These are phyloP conservation scores for Tremellales sp. DNA, from an alignment of 1,284 basidiomycete genomes.

Conservation along the genomic window DNA sequence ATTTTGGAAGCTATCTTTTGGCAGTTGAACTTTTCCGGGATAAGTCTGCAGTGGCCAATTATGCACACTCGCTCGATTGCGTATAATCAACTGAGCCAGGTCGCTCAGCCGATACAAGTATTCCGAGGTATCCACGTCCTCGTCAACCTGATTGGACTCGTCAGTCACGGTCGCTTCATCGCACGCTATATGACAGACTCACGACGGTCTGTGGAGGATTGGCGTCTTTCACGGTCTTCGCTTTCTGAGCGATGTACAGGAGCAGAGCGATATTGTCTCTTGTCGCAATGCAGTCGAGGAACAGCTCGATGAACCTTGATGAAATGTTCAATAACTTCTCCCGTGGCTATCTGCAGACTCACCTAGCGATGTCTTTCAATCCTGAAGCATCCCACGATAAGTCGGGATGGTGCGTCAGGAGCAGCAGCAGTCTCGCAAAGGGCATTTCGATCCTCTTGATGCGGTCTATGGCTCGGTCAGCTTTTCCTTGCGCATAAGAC, in stretches of 20 bases:
- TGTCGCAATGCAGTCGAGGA: slow-evolving; percentile 69
- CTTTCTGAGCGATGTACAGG: slow-evolving; percentile 73
- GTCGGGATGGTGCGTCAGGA: slow-evolving; percentile 92
- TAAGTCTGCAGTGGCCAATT: slow-evolving; percentile 76
- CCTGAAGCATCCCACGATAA: slow-evolving; percentile 53
- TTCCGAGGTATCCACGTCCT: slow-evolving; percentile 49
- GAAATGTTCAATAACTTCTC: slow-evolving; percentile 7
- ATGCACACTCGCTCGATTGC: slow-evolving; percentile 60
- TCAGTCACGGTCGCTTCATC: slow-evolving; percentile 2
- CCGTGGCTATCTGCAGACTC: slow-evolving; percentile 23
- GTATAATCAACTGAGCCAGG: slow-evolving; percentile 81
- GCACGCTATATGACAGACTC: not conserved
- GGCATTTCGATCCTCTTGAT: slow-evolving; percentile 71
- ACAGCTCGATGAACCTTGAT: slow-evolving; percentile 80
- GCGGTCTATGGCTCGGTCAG: slow-evolving; percentile 52
- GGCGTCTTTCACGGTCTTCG: slow-evolving; percentile 80
- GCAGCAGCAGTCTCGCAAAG: slow-evolving; percentile 78
- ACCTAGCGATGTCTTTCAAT: slow-evolving; percentile 70
- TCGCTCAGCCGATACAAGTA: slow-evolving; percentile 87
- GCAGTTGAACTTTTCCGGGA: slow-evolving; percentile 74
- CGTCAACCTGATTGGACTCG: not conserved
- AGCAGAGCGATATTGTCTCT: slow-evolving; percentile 77
- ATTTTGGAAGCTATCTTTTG: slow-evolving; percentile 68
- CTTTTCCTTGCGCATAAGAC: not conserved
- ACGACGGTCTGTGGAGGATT: slow-evolving; percentile 53